phyloP scores from a whole-genome alignment of 176 grass and related monocot genomes.

The Miscanthus lutarioriparius region DNA sequence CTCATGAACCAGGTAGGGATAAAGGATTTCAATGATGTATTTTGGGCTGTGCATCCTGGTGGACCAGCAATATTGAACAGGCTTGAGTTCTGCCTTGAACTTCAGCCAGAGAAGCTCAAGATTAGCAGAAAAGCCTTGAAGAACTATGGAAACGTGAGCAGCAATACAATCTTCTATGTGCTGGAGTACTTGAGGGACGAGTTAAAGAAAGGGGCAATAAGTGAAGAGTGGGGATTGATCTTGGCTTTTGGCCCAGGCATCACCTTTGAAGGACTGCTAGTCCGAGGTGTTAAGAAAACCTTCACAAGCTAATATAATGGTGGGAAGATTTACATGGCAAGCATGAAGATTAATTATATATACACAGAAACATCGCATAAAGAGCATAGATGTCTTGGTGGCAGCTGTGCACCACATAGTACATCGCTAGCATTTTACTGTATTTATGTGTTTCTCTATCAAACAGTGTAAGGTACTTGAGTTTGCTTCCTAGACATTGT shows the following conservation, averaged over 20 bases:
- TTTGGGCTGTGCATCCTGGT: constrained; percentile 86
- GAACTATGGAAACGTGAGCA: constrained; percentile 87
- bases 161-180: constrained; percentile 90
- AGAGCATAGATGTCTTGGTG: constrained; percentile 21
- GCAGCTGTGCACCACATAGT: constrained; percentile 21
- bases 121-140: constrained; percentile 67
- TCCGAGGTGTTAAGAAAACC: constrained; percentile 42
- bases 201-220: constrained; percentile 53
- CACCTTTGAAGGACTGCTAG: constrained; percentile 87
- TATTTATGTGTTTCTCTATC: constrained; percentile 34
- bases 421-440: constrained; percentile 19
- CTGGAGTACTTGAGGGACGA: constrained; percentile 83
- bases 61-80: constrained; percentile 79
- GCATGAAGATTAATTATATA: constrained; percentile 19
- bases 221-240: constrained; percentile 72
- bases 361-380: constrained; percentile 22
- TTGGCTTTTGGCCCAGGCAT: constrained; percentile 91
- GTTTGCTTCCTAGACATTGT: constrained; percentile 18
- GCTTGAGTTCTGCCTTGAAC: constrained; percentile 58
- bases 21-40: constrained; percentile 75
- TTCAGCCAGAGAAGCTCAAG: constrained; percentile 70
- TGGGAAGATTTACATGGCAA: constrained; percentile 25
- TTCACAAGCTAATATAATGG: background rate
- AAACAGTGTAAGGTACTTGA: constrained; percentile 34
- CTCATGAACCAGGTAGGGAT: constrained; percentile 56